Percentiles rank a stretch among this genome's conserved stretches.
Conservation (phyloP, 441 rosid species). For the Erodium trifolium region DNA sequence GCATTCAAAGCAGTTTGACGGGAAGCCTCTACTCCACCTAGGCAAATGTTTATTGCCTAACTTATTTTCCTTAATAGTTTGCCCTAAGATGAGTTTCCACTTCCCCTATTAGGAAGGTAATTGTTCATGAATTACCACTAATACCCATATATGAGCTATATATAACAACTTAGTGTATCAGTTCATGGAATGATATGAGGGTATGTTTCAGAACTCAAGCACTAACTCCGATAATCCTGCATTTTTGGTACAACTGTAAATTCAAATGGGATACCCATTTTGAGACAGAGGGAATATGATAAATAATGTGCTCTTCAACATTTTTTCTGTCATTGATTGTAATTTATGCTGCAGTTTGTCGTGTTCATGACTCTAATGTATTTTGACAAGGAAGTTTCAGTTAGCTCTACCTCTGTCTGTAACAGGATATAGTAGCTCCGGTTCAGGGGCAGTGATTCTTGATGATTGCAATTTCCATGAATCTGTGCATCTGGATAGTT, state of each 20-base stretch:
- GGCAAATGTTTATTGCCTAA: too few relatives aligned
- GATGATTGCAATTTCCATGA: constrained; percentile 99
- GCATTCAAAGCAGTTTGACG: too few relatives aligned
- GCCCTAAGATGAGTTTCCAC: not conserved
- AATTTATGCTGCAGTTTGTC: too few relatives aligned
- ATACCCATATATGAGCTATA: not conserved
- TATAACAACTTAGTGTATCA: not conserved
- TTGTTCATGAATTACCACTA: not conserved
- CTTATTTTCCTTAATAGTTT: not conserved
- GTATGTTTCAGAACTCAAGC: not conserved
- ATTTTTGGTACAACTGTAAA: too few relatives aligned
- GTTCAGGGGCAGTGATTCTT: constrained; percentile 76
- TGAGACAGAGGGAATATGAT: too few relatives aligned
- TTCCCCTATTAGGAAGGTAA: not conserved
- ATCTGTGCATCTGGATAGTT: constrained; percentile 92
- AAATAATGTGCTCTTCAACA: too few relatives aligned
- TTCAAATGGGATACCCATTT: too few relatives aligned
- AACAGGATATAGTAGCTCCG: constrained; percentile 78
- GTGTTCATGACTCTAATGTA: too few relatives aligned
- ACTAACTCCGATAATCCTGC: not conserved
- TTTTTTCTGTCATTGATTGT: too few relatives aligned
- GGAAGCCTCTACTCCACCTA: too few relatives aligned
- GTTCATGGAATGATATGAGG: not conserved
- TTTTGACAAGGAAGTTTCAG: too few relatives aligned
- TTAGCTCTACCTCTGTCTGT: constrained; percentile 15